Evolutionary conservation across 2,329 filamentous ascomycete species (phyloP), one percentile per base, ranked within the genome.

Genomic region (Akanthomyces lecanii): DNA sequence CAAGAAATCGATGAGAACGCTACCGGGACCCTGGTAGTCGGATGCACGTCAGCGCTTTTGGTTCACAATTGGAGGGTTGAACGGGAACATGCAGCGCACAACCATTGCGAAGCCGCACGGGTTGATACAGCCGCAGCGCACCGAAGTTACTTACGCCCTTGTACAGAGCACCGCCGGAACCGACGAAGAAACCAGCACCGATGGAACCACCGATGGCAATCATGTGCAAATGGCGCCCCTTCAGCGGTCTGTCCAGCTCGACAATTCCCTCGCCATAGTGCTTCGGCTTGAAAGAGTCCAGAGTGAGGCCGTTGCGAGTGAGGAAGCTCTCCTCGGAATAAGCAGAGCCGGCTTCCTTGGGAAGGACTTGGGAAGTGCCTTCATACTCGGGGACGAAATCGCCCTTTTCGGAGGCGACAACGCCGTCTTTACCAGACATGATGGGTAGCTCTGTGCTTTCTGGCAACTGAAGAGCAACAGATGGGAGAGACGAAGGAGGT

Each of bases 181-280:
- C 83, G 70, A 86, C 84, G 72, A 86, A 86, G 77, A 86, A 85
- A 76, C 84, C 84, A 71, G 84, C 84, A 72, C 84, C 84, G 62
- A 86, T 86, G 38, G 83, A 84, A 64, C 83, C 84, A 70, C 83
- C 83, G 63, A 86, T 85, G 69, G 83, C 82, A 73, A 86, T 86
- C 83, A 86, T 85, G 74, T 86, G 81, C 67, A 86, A 73, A 73
- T 86, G 84, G 66, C 84, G 81, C 58, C 77, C 76, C 76, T 83
- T 82, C 77, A 86, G 82, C 68, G 75, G 72, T 56, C 76, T 75
- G 66, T 81, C 77, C 53, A 81, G 72, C 68, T 79, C 72, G 51
- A 71, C 70, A 66, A 71, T 63, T 38, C 70, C 71, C 10, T 62
- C 28, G 53, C 71, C 71, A 67, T 72, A 74, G 65, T 71, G 57